Conservation (phyloP, 495 filamentous ascomycete genomes). For the Aspergillus baeticus region DNA sequence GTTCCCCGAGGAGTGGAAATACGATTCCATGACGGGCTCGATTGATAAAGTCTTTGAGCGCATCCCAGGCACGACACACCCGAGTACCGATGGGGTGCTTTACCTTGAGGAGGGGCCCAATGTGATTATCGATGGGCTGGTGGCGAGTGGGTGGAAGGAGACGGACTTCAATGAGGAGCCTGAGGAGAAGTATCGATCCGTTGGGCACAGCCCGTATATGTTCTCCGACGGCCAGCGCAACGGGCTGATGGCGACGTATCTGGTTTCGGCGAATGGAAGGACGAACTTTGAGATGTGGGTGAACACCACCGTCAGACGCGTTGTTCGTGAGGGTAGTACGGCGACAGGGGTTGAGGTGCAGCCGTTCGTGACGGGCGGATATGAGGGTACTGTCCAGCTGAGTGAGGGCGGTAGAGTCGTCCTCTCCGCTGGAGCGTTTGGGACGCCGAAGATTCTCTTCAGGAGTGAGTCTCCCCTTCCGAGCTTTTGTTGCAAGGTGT, state of each 20-base stretch:
- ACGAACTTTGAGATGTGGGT: constrained; percentile 67
- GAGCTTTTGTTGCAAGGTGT: not conserved
- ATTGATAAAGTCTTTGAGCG: constrained; percentile 60
- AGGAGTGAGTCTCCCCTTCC: not conserved
- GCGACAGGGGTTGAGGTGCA: constrained; percentile 69
- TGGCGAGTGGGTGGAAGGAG: constrained; percentile 57
- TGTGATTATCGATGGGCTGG: constrained; percentile 55
- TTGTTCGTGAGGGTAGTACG: constrained; percentile 59
- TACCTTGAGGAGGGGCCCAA: constrained; percentile 69
- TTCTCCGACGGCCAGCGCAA: constrained; percentile 64
- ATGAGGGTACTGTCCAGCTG: constrained; percentile 58
- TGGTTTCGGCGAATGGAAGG: constrained; percentile 58
- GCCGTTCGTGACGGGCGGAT: constrained; percentile 51
- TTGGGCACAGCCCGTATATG: constrained; percentile 67
- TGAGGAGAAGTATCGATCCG: constrained; percentile 65
- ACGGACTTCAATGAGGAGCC: constrained; percentile 61
- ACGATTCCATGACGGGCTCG: constrained; percentile 57
- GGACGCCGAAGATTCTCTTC: constrained; percentile 70
- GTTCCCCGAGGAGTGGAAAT: constrained; percentile 73
- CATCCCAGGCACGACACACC: constrained; percentile 67
- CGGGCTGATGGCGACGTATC: constrained; percentile 73
- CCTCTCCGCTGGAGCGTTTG: constrained; percentile 68
- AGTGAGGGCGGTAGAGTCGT: constrained; percentile 66
- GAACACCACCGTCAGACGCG: constrained; percentile 62
- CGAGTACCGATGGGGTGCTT: constrained; percentile 64